phyloP scores from a whole-genome alignment of 179 eudicot species.

The Nepenthes alata region DNA sequence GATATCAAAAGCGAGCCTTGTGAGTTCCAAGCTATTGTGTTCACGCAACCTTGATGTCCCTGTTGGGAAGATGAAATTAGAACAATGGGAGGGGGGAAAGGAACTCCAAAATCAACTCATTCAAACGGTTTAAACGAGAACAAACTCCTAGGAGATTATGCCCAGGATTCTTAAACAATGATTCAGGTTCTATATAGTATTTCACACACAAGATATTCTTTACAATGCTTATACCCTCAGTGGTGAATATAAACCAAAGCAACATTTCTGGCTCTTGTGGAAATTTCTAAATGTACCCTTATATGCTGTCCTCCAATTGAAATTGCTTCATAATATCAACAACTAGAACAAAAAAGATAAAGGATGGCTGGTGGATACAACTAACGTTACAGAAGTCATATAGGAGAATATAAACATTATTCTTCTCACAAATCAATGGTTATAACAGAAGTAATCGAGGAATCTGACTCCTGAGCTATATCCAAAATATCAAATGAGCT shows the following conservation, averaged over 20 bases:
- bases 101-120: neutral
- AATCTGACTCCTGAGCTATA: too few relatives aligned
- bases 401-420: too few relatives aligned
- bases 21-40: conserved; percentile 88
- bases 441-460: too few relatives aligned
- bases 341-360: neutral
- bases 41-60: conserved; percentile 93
- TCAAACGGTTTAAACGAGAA: too few relatives aligned
- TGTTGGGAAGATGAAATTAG: conserved; percentile 16
- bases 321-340: neutral
- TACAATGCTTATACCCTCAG: too few relatives aligned
- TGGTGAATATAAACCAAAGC: neutral
- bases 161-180: neutral
- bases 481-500: too few relatives aligned
- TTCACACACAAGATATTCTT: too few relatives aligned
- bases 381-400: too few relatives aligned
- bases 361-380: neutral
- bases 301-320: neutral
- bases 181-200: too few relatives aligned
- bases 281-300: neutral
- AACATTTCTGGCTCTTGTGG: neutral
- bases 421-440: too few relatives aligned
- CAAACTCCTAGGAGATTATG: too few relatives aligned
- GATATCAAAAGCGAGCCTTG: conserved; percentile 77
- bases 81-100: neutral